Percentiles rank a stretch among this genome's conserved stretches.
Evolutionary conservation across 371 early-diverging fungal genomes (phyloP).

Genomic region (Haplosporangium sp.): DNA sequence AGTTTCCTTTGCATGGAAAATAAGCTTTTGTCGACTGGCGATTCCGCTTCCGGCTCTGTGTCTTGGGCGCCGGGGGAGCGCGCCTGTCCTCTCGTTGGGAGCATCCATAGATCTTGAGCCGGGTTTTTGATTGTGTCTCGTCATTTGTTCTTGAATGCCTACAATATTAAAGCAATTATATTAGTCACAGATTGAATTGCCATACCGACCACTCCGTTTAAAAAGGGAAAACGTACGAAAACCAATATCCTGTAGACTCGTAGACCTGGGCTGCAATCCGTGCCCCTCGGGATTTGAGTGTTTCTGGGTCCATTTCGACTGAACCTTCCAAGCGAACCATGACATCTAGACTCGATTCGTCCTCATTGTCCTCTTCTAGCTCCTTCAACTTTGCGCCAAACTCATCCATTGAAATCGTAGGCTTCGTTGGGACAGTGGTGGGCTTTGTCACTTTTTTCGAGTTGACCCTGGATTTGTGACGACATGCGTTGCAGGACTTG

Average conservation of each 20-base stretch:
- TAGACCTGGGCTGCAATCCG: slow-evolving; percentile 45
- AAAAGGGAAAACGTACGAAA: slow-evolving; percentile 31
- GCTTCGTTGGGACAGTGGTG: slow-evolving; percentile 27
- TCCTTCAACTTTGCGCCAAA: slow-evolving; percentile 42
- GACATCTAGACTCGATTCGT: slow-evolving; percentile 40
- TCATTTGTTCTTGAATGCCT: slow-evolving; percentile 53
- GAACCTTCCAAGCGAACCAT: slow-evolving; percentile 40
- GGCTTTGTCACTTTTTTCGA: slow-evolving; percentile 47
- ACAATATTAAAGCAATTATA: neutral
- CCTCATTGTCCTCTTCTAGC: slow-evolving; percentile 32
- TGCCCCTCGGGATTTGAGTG: slow-evolving; percentile 38
- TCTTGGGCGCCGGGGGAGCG: slow-evolving; percentile 52
- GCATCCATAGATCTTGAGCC: slow-evolving; percentile 53
- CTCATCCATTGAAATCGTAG: slow-evolving; percentile 47
- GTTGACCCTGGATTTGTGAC: slow-evolving; percentile 48
- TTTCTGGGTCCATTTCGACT: slow-evolving; percentile 45
- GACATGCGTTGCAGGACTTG: slow-evolving; percentile 53
- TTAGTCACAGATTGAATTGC: too few relatives aligned
- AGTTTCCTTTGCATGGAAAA: slow-evolving; percentile 50
- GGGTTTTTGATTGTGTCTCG: slow-evolving; percentile 50
- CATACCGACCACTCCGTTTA: too few relatives aligned
- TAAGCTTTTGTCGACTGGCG: slow-evolving; percentile 49
- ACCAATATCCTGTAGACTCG: slow-evolving; percentile 54
- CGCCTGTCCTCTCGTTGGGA: slow-evolving; percentile 49
- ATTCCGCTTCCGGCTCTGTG: slow-evolving; percentile 46